A percentile compares a stretch with the other conserved stretches of the same genome.
phyloP scores from a whole-genome alignment of 495 filamentous ascomycete genomes.

The Xylaria curta region DNA sequence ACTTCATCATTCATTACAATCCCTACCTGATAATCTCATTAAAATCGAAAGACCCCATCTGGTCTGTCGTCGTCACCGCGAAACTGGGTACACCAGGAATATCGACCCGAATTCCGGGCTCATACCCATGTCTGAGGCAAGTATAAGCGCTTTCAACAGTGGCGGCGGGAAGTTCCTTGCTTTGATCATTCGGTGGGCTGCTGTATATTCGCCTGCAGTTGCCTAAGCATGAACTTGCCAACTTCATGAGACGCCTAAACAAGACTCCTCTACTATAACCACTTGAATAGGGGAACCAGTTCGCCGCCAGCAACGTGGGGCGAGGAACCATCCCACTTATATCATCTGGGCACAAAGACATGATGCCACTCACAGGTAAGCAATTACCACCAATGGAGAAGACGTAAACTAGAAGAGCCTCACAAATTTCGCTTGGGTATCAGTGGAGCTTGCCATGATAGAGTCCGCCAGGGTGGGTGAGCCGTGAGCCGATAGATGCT shows the following conservation, averaged over 20 bases:
- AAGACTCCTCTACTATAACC: neutral
- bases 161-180: neutral
- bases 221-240: neutral
- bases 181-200: neutral
- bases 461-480: neutral
- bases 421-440: slow-evolving; percentile 3
- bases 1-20: neutral
- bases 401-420: slow-evolving; percentile 2
- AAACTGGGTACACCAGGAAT: neutral
- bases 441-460: neutral
- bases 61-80: neutral
- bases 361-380: neutral
- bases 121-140: neutral
- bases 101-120: slow-evolving; percentile 18
- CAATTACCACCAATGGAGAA: neutral
- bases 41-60: neutral
- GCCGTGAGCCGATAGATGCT: slow-evolving; percentile 4
- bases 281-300: neutral
- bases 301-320: neutral
- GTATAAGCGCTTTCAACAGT: neutral
- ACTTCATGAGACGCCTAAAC: neutral
- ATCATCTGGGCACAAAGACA: neutral
- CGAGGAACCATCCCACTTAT: neutral
- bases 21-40: slow-evolving; percentile 4
- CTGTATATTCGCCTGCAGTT: neutral